phyloP scores from a whole-genome alignment of 2,329 filamentous ascomycete species.

The Neocatenulostroma microsporum region DNA sequence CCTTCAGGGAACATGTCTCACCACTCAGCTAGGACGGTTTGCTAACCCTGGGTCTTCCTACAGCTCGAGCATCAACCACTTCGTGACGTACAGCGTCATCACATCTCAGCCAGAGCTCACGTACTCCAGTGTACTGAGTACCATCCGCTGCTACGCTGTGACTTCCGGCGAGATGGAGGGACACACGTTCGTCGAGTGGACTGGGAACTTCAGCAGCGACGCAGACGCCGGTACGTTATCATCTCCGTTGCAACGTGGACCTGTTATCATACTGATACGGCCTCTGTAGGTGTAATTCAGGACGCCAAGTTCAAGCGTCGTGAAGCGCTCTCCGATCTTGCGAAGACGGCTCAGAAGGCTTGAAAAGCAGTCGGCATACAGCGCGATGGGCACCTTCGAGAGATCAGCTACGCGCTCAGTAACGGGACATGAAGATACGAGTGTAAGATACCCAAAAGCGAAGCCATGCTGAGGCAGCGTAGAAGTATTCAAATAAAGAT shows the following conservation, averaged over 20 bases:
- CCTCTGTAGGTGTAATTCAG: constrained; percentile 55
- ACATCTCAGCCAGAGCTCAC: constrained; percentile 55
- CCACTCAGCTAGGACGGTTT: too few relatives aligned
- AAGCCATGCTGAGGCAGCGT: too few relatives aligned
- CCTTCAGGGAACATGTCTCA: too few relatives aligned
- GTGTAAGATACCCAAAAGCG: constrained; percentile 10
- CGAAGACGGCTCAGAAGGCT: constrained; percentile 32
- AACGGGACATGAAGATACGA: too few relatives aligned
- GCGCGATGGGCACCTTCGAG: too few relatives aligned
- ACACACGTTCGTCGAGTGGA: constrained; percentile 62
- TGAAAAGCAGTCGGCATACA: constrained; percentile 15
- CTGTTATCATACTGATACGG: constrained; percentile 1
- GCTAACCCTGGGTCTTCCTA: too few relatives aligned
- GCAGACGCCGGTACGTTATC: constrained; percentile 55
- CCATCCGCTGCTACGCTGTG: constrained; percentile 56
- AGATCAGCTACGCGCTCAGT: too few relatives aligned
- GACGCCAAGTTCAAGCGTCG: constrained; percentile 71
- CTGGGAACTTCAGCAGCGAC: constrained; percentile 61
- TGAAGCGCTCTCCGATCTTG: constrained; percentile 61
- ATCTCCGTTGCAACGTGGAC: neutral
- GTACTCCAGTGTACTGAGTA: constrained; percentile 61
- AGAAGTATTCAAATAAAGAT: too few relatives aligned
- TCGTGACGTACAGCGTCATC: constrained; percentile 67
- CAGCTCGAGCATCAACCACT: constrained; percentile 61
- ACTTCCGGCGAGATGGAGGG: constrained; percentile 58